A percentile compares a stretch with the other conserved stretches of the same genome.
phyloP scores from a whole-genome alignment of 192 early-diverging fungal species.

The Fimicolochytrium jonesii region DNA sequence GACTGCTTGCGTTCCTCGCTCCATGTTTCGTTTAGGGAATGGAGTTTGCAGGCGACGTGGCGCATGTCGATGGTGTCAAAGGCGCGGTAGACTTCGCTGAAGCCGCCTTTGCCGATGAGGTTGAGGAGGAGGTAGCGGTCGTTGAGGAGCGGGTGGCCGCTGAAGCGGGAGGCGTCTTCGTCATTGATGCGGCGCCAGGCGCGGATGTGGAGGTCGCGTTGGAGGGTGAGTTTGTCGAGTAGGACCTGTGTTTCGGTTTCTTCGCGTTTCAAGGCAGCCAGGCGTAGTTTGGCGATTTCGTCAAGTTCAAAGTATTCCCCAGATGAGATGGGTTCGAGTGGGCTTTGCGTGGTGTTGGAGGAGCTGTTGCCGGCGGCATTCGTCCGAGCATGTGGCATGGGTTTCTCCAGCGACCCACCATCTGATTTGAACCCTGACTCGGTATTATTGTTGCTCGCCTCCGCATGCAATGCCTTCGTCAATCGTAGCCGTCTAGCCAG shows the following conservation, averaged over 20 bases:
- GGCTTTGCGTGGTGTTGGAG: neutral
- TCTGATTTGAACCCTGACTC: too few species aligned
- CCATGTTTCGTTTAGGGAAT: constrained; percentile 25
- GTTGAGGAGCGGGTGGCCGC: constrained; percentile 16
- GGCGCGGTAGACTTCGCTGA: constrained; percentile 31
- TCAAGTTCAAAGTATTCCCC: constrained; percentile 13
- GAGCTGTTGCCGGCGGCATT: neutral
- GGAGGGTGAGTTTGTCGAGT: constrained; percentile 1
- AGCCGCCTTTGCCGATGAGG: constrained; percentile 29
- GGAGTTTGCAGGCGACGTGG: constrained; percentile 28
- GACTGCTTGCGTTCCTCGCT: constrained; percentile 21
- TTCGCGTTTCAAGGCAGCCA: constrained; percentile 21
- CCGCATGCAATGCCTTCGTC: too few species aligned
- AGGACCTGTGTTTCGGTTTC: constrained; percentile 13
- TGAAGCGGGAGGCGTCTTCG: constrained; percentile 29
- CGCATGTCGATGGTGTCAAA: constrained; percentile 20
- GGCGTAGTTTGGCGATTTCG: constrained; percentile 26
- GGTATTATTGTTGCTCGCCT: too few species aligned
- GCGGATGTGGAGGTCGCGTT: constrained; percentile 21
- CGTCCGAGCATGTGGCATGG: too few species aligned
- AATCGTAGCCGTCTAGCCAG: constrained; percentile 8
- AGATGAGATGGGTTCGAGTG: constrained; percentile 3
- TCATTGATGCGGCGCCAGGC: constrained; percentile 17
- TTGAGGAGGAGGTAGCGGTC: constrained; percentile 25
- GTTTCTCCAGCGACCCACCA: too few species aligned